Evolutionary conservation across 2,329 filamentous ascomycete genomes (phyloP), one percentile per base, ranked within the genome.

Genomic region (Stagonosporopsis chrysanthemi): DNA sequence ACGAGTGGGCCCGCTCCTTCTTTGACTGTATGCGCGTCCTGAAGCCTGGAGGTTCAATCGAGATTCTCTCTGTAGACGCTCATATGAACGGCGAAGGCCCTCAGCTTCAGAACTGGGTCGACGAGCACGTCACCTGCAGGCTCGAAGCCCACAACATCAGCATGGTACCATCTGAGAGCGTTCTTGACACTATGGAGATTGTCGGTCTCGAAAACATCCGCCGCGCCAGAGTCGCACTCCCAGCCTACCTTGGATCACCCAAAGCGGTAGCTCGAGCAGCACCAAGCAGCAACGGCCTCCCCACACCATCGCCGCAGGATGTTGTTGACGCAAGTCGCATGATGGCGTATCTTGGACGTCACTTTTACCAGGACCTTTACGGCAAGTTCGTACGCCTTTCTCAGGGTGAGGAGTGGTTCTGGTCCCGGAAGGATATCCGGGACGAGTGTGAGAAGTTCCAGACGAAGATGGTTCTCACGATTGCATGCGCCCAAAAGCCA

Each of bases 141-240:
- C 56, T 70, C 3, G 67, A 70, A 36, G 64, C 62, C 12, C 56
- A 65, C 39, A 63, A 56, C 29, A 47, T 68, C 44, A 68, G 66
- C 59, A 67, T 60, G 41, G 61, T 65, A 19, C 58, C 68, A 4
- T 69, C 66, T 14, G 67, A 70, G 51, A 69, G 62, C 17, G 63
- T 70, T 11, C 64, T 70, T 31, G 67, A 70, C 44, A 70, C 67
- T 4, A 68, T 70, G 64, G 68, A 69, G 43, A 69, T 69, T 23
- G 68, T 70, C 17, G 67, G 66, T 1, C 55, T 70, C 8, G 65
- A 69, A 6, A 69, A 68, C 54, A 67, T 70, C 19, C 66, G 67
- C 19, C 66, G 68, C 19, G 68, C 67, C 15, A 61, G 67, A n/a
- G 61, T 70, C 42, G 67, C 67, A 12, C 60, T 70, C 6, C 65